These are phyloP conservation scores for Aspergillus fischeri DNA, from an alignment of 2,329 filamentous ascomycete genomes.

Conservation along the genomic window DNA sequence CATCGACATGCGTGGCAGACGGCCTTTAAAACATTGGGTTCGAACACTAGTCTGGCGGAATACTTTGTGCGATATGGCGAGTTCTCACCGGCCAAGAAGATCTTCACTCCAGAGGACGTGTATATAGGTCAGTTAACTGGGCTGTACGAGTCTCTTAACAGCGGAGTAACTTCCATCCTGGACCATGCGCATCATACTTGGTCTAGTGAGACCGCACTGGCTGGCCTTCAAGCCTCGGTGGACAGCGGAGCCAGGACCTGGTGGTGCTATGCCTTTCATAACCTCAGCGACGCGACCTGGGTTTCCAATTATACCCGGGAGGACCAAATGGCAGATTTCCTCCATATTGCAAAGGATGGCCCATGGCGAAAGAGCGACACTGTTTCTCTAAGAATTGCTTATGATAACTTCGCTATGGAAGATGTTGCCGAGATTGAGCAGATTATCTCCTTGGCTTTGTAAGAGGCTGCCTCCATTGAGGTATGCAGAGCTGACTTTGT, in stretches of 20 bases:
- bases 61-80: constrained; percentile 36
- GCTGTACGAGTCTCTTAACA: constrained; percentile 49
- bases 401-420: no score
- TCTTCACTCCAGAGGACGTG: constrained; percentile 44
- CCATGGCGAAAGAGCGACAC: no score
- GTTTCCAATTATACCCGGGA: no score
- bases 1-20: constrained; percentile 57
- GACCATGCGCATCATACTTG: constrained; percentile 52
- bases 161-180: constrained; percentile 50
- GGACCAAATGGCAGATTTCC: no score
- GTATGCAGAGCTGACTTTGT: no score
- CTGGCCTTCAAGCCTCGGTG: constrained; percentile 45
- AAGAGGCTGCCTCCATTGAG: no score
- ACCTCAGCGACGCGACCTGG: constrained; percentile 13
- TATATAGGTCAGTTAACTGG: constrained; percentile 47
- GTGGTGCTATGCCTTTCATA: constrained; percentile 44
- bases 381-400: no score
- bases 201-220: constrained; percentile 28
- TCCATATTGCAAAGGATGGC: no score
- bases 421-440: no score
- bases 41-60: constrained; percentile 49
- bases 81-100: constrained; percentile 6
- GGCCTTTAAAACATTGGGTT: constrained; percentile 49
- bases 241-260: constrained; percentile 49
- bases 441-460: no score